These are phyloP conservation scores for Drechslerella dactyloides DNA, from an alignment of 2,329 filamentous ascomycete genomes.

Conservation along the genomic window DNA sequence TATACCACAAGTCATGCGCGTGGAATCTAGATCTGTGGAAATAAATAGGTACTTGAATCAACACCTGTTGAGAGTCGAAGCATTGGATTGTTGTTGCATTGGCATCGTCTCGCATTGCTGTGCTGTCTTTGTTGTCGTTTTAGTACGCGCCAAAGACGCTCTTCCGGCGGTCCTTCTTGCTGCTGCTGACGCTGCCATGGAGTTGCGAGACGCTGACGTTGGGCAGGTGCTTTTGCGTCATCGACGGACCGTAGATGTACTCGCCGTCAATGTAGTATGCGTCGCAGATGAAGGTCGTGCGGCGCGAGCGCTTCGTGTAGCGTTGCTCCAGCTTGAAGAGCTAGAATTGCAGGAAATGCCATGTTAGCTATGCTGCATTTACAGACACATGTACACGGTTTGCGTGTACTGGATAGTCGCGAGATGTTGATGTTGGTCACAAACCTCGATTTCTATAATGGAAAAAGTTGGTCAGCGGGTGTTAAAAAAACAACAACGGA, in stretches of 20 bases:
- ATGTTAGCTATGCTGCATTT: not conserved
- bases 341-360: slow-evolving; percentile 68
- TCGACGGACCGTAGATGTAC: slow-evolving; percentile 73
- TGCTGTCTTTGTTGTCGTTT: not conserved
- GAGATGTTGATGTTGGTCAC: slow-evolving; percentile 5
- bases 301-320: slow-evolving; percentile 88
- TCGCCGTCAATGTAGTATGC: slow-evolving; percentile 94
- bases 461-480: slow-evolving; percentile 25
- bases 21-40: too few species aligned
- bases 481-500: not conserved
- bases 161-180: slow-evolving; percentile 45
- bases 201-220: slow-evolving; percentile 37
- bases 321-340: slow-evolving; percentile 93
- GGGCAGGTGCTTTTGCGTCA: slow-evolving; percentile 41
- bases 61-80: not conserved
- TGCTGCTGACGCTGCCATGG: slow-evolving; percentile 44
- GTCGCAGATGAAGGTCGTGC: slow-evolving; percentile 85
- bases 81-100: not conserved
- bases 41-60: not conserved
- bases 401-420: too few species aligned
- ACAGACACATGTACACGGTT: too few species aligned
- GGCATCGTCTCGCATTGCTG: not conserved
- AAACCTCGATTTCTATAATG: slow-evolving; percentile 52
- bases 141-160: slow-evolving; percentile 48
- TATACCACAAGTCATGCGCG: not conserved